phyloP scores from a whole-genome alignment of 352 stramenopile species.

The Saprolegnia parasitica region DNA sequence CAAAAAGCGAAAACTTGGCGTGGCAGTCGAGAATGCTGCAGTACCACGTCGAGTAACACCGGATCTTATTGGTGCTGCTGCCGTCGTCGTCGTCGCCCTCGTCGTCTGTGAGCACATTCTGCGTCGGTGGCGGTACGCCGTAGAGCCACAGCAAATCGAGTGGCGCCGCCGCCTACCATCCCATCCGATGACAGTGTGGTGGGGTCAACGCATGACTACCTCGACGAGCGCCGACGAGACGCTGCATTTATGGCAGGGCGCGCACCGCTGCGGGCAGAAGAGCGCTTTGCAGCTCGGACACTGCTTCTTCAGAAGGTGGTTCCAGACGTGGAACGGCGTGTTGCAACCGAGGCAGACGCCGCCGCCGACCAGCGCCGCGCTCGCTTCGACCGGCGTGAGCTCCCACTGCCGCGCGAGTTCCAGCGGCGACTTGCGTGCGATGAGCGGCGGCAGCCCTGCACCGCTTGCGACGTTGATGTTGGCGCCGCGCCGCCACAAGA shows the following conservation, averaged over 20 bases:
- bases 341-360: slow-evolving; percentile 83
- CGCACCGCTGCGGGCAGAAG: slow-evolving; percentile 11
- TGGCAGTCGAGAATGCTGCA: slow-evolving; percentile 25
- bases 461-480: slow-evolving; percentile 36
- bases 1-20: slow-evolving; percentile 17
- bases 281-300: not conserved
- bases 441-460: slow-evolving; percentile 31
- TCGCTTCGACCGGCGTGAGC: slow-evolving; percentile 60
- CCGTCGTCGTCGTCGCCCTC: slow-evolving; percentile 6
- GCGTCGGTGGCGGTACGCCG: slow-evolving; percentile 1
- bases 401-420: slow-evolving; percentile 59
- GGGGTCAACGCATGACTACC: too few relatives aligned
- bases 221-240: not conserved
- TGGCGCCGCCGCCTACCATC: not conserved
- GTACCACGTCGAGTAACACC: slow-evolving; percentile 23
- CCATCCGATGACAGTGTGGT: too few relatives aligned
- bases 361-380: slow-evolving; percentile 54
- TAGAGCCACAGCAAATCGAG: slow-evolving; percentile 8
- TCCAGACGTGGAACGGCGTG: slow-evolving; percentile 44
- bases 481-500: slow-evolving; percentile 56
- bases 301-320: not conserved
- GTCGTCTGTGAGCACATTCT: slow-evolving; percentile 10
- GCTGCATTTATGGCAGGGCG: slow-evolving; percentile 3
- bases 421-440: slow-evolving; percentile 41
- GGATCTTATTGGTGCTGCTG: not conserved